Conservation (phyloP, 163 green algal species). For the Scenedesmus sp. region DNA sequence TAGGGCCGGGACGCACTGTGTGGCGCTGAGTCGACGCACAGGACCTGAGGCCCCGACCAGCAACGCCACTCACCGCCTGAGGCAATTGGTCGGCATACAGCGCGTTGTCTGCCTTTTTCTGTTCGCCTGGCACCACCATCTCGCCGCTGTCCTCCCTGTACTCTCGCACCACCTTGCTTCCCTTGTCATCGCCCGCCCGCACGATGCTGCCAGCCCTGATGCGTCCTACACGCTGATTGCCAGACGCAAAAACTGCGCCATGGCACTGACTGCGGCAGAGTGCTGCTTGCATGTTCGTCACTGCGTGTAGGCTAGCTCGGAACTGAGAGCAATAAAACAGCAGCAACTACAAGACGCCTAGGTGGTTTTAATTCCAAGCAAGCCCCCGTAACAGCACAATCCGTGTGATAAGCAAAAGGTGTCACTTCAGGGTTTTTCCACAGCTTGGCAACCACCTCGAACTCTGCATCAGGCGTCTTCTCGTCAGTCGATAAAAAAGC, state of each 20-base stretch:
- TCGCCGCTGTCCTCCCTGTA: constrained; percentile 48
- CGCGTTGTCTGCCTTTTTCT: constrained; percentile 46
- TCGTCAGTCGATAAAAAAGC: background rate
- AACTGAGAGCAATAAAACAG: background rate
- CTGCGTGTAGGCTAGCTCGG: background rate
- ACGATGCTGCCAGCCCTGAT: background rate
- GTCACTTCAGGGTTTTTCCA: background rate
- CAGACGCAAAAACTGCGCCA: background rate
- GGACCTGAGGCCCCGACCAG: background rate
- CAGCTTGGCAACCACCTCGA: background rate
- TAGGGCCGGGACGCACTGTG: background rate
- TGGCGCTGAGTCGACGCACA: background rate
- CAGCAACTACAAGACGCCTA: background rate
- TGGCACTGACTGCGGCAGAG: background rate
- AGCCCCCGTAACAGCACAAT: background rate
- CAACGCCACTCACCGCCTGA: constrained; percentile 25
- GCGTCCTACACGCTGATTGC: background rate
- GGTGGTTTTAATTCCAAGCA: background rate
- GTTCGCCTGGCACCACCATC: constrained; percentile 37
- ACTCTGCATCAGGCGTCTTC: background rate
- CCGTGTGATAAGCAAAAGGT: background rate
- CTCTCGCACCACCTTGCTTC: constrained; percentile 36
- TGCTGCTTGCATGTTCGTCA: constrained; percentile 8
- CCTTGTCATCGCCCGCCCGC: constrained; percentile 17
- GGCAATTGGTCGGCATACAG: constrained; percentile 52